These are phyloP conservation scores for Sphaerostilbella broomeana DNA, from an alignment of 2,329 filamentous ascomycete genomes.

Conservation along the genomic window DNA sequence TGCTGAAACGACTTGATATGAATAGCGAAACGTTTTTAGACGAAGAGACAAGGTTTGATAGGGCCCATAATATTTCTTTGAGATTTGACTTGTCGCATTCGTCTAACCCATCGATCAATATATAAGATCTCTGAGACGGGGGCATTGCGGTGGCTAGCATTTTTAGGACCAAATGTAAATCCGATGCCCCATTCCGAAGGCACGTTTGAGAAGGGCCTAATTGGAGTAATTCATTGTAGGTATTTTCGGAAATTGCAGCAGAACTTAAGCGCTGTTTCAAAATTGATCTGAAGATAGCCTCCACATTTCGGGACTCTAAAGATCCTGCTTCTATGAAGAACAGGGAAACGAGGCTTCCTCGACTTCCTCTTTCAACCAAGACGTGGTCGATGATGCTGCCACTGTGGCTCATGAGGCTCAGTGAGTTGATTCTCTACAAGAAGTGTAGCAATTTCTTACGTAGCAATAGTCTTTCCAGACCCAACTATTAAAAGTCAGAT, in stretches of 20 bases:
- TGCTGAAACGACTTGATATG: slow-evolving; percentile 22
- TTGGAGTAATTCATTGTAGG: too few species aligned
- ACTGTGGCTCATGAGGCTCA: background rate
- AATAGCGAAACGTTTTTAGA: slow-evolving; percentile 19
- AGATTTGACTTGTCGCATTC: slow-evolving; percentile 24
- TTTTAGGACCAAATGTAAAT: too few species aligned
- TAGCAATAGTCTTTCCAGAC: slow-evolving; percentile 23
- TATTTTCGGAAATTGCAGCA: too few species aligned
- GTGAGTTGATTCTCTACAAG: background rate
- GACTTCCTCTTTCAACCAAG: background rate
- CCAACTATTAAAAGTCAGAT: slow-evolving; percentile 12
- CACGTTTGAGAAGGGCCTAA: too few species aligned
- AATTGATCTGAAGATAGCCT: slow-evolving; percentile 16
- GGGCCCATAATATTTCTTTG: background rate
- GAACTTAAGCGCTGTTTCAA: slow-evolving; percentile 15
- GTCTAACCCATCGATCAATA: slow-evolving; percentile 30
- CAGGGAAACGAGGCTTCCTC: slow-evolving; percentile 8
- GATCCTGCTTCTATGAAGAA: slow-evolving; percentile 15
- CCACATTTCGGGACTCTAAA: slow-evolving; percentile 11
- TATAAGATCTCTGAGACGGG: too few species aligned
- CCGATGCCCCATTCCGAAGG: too few species aligned
- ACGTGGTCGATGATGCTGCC: slow-evolving; percentile 15
- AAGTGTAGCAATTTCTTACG: too few species aligned
- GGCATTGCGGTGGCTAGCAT: too few species aligned
- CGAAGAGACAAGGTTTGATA: background rate